Evolutionary conservation across 2,329 filamentous ascomycete species (phyloP), one percentile per base, ranked within the genome.

Genomic region (Penicillium sp.): DNA sequence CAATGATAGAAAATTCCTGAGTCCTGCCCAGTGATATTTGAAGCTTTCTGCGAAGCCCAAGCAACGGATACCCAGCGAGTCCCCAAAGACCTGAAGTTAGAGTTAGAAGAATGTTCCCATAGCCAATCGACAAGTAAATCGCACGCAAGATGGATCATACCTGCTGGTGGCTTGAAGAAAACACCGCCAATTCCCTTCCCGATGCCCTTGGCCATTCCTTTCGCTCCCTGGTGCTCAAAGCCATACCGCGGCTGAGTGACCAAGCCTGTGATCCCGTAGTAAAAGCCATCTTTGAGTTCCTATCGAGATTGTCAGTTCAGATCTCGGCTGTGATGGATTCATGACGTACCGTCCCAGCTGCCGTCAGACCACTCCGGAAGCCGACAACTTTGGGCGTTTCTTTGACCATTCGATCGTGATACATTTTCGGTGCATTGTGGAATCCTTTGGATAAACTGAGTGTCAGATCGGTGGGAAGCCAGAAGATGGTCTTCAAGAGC

Each of bases 161-260:
- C 90, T 58, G 89, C 89, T 47, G 87, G 84, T 30, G 90, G 89
- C 68, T 96, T 96, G 14, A 93, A 74, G 1, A 94, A 79, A 1
- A 95, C 70, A 1, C 92, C 92, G 9, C 90, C 90, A 39, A 96
- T 82, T 0, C 92, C 91, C 68, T 90, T 94, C 1, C 87, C 91
- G 36, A 96, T 79, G 0, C 90, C 90, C 70, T 92, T 93, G 10
- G 91, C 68, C n/a, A 92, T 79, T 0, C 91, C 92, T 9, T 78
- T 78, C 0, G 77, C 71, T 1, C 86, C 86, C 60, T 84, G 83
- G 57, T 89, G 84, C 65, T 82, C 83, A 2, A 84, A 85, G 11
- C 85, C 91, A 57, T 82, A 83, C 7, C 87, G 72, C 0, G 91
- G 91, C 61, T 95, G 91, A 0, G 84, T 94, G 9, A 94, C 81